These are phyloP conservation scores for Kluyveromyces sp. DNA, from an alignment of 1,139 yeast species.

Conservation along the genomic window DNA sequence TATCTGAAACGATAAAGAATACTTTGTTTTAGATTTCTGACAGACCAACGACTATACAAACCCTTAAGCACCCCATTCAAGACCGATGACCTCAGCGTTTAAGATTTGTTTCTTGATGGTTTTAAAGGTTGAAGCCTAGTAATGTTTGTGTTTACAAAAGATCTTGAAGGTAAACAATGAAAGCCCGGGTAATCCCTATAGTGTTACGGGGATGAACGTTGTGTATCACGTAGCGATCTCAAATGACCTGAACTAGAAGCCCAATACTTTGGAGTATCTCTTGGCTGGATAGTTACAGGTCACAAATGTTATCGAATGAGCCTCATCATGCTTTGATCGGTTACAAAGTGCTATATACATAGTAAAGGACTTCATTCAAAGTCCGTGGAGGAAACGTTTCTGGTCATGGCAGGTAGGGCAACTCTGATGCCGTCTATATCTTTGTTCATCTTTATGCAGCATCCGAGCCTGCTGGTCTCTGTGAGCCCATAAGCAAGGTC, in stretches of 20 bases:
- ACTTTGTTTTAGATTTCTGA: not conserved
- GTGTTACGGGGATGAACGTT: no score
- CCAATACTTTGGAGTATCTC: no score
- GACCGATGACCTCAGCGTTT: not conserved
- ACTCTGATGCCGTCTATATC: conserved; percentile 89
- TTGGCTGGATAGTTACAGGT: no score
- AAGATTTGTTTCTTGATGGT: not conserved
- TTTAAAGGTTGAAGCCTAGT: not conserved
- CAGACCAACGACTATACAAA: not conserved
- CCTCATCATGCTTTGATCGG: not conserved
- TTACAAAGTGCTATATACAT: not conserved
- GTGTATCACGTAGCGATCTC: no score
- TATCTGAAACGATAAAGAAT: not conserved
- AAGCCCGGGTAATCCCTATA: not conserved
- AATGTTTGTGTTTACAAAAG: not conserved
- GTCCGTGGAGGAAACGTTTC: conserved; percentile 78
- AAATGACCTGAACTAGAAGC: no score
- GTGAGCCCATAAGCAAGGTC: conserved; percentile 96
- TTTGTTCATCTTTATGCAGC: conserved; percentile 85
- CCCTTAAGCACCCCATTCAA: not conserved
- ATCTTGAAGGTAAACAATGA: not conserved
- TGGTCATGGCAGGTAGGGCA: conserved; percentile 96
- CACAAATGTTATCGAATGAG: no score
- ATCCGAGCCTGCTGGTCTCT: conserved; percentile 92
- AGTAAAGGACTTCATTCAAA: conserved; percentile 37